Percentiles rank a stretch among this genome's conserved stretches.
phyloP scores from a whole-genome alignment of 148 eudicot genomes.

The Selenicereus undatus region DNA sequence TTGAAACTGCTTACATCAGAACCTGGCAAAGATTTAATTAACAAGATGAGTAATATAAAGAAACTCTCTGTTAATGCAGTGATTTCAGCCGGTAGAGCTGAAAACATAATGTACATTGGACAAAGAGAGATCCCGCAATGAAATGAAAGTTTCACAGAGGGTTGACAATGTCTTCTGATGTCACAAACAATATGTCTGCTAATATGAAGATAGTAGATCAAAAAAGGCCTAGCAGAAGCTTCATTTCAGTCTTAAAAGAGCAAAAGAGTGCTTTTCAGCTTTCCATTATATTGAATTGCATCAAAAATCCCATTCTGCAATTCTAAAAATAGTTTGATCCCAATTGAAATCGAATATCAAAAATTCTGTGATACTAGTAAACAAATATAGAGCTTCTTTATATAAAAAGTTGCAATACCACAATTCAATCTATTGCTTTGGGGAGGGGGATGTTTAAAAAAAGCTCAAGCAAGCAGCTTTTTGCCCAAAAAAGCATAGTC shows the following conservation, averaged over 20 bases:
- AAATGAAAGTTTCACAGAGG: background rate
- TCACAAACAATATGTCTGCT: background rate
- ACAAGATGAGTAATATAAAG: background rate
- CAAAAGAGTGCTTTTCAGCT: background rate
- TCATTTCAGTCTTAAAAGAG: background rate
- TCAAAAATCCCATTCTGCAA: background rate
- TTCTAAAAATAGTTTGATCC: background rate
- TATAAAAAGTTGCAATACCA: no score
- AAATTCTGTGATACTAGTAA: background rate
- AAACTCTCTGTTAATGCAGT: background rate
- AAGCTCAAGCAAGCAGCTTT: background rate
- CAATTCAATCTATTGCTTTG: background rate
- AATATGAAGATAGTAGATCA: background rate
- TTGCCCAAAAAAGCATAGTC: background rate
- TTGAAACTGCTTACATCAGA: constrained; percentile 79
- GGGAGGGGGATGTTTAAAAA: background rate
- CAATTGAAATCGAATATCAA: no score
- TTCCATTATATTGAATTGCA: background rate
- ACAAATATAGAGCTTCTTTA: background rate
- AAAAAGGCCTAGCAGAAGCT: background rate
- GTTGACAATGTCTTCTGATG: background rate
- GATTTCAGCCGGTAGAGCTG: background rate
- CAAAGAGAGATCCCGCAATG: background rate
- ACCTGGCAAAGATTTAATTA: constrained; percentile 34
- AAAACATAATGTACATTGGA: background rate